phyloP scores from a whole-genome alignment of 495 filamentous ascomycete genomes.

The Xylaria venustula region DNA sequence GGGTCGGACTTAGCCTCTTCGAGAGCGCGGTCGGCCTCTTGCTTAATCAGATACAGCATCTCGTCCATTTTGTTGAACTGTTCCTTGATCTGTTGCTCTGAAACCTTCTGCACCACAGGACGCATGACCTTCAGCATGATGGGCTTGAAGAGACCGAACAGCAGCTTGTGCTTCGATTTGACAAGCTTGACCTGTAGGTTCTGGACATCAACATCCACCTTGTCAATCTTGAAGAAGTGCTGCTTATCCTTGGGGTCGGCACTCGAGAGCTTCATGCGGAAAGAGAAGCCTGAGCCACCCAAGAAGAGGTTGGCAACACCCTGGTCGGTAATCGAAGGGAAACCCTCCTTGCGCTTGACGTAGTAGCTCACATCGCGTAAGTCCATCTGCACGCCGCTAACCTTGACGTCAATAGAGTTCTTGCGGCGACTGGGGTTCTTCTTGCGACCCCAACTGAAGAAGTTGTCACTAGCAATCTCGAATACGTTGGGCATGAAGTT shows the following conservation, averaged over 20 bases:
- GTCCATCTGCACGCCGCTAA: constrained; percentile 88
- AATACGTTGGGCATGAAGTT: constrained; percentile 95
- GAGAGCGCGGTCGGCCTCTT: constrained; percentile 73
- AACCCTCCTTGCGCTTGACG: constrained; percentile 92
- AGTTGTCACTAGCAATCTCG: constrained; percentile 89
- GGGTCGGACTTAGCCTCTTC: constrained; percentile 68
- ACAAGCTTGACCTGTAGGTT: constrained; percentile 86
- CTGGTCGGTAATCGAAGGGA: constrained; percentile 84
- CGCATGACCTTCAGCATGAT: constrained; percentile 79
- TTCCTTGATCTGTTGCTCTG: constrained; percentile 85
- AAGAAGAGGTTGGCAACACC: constrained; percentile 91
- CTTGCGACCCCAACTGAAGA: constrained; percentile 94
- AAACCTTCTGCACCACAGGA: constrained; percentile 78
- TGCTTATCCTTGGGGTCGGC: constrained; percentile 72
- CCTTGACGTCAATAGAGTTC: constrained; percentile 79
- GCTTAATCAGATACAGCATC: constrained; percentile 71
- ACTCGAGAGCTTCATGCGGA: constrained; percentile 86
- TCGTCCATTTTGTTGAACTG: constrained; percentile 69
- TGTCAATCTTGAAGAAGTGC: constrained; percentile 92
- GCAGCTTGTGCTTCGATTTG: constrained; percentile 89
- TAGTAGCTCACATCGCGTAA: constrained; percentile 90
- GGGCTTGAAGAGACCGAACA: constrained; percentile 88
- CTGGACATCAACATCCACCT: constrained; percentile 78
- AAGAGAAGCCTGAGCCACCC: constrained; percentile 82
- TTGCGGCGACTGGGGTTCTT: constrained; percentile 66